Evolutionary conservation across 2,329 filamentous ascomycete species (phyloP), one percentile per base, ranked within the genome.

Genomic region (Aspergillus sp.): DNA sequence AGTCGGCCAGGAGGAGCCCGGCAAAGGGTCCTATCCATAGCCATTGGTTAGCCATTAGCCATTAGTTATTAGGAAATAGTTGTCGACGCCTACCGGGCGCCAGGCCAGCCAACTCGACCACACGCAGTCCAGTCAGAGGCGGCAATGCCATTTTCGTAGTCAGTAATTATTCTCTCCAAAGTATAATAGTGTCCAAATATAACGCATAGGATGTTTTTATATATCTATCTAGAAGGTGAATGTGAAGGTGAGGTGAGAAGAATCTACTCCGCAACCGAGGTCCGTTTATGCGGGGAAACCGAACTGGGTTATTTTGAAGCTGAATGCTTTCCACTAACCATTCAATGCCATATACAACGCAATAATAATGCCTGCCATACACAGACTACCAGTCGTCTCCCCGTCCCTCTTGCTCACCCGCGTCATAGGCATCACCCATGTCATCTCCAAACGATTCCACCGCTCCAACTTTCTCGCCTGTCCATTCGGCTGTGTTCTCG

Each of bases 1-100:
- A 88, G 69, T 96, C 90, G 57, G 90, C 84, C 51, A 96, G 83
- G 43, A 95, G 80, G 61, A 96, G 80, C 58, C 89, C 89, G 43
- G 88, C 85, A 65, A 93, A 96, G 39, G 90, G 90, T 28, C 85
- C 89, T 90, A 53, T 36, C 26, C 26, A n/a, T 29, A 42, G 29
- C 29, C 34, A 43, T 57, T 48, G 52, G 42, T 19, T 19, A 19
- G 19, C 19, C 19, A 19, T 19, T 19, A 19, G 19, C 19, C 19
- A 19, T 19, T 19, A 19, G 19, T 19, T 19, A 19, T 19, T 19
- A 19, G 19, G 8, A 10, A 3, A 7, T 4, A n/a, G 34, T n/a
- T 33, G 32, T 12, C 4, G 12, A 9, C 5, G 49, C 63, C 26
- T 63, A 81, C 80, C 80, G 55, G 82, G 82, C 10, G 82, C 82